Evolutionary conservation across 345 rosid genomes (phyloP), one percentile per base, ranked within the genome.

Genomic region (Iberis pinnata): DNA sequence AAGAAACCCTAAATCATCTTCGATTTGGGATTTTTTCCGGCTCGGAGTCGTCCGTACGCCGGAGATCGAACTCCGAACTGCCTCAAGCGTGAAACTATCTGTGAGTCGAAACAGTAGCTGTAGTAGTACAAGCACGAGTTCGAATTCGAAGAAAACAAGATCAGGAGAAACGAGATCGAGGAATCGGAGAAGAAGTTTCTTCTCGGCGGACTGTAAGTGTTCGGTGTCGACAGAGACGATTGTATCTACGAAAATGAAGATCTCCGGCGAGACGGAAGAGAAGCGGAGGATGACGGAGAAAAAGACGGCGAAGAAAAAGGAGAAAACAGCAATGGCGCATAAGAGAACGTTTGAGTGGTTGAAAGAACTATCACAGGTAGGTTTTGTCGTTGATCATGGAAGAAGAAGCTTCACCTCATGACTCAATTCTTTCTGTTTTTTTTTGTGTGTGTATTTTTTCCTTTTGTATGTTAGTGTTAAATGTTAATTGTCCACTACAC

Each of bases 271-370:
- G 29, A 19, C 24, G 44, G 69, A 70, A 47, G 70, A 75, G 67
- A 75, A 73, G 66, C 65, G 42, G 42, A 73, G 66, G 64, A 80
- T 67, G 62, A n/a, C n/a, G n/a, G n/a, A n/a, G n/a, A n/a, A n/a
- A n/a, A 60, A 38, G 63, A 63, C 51, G 62, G 59, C 72, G 43
- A 74, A 75, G 80, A 67, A 67, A 27, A 50, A 67, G 41, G 75
- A 78, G 63, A 81, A 79, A 73, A 73, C 82, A 33, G 78, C 60
- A 24, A 58, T 71, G 71, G 86, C 90, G 48, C 76, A 82, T 43
- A 84, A 73, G 58, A 64, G 97, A 71, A 84, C 96, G 49, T 77
- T 73, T 65, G 90, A 89, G 43, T 89, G 96, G 97, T 61, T 86
- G 58, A 86, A 78, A 71, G 86, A 83, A 58, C 83, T 86, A 61